Percentiles rank a stretch among this genome's conserved stretches.
These are phyloP conservation scores for Plasmodium knowlesi DNA, from an alignment of 169 alveolate genomes.

Conservation along the genomic window DNA sequence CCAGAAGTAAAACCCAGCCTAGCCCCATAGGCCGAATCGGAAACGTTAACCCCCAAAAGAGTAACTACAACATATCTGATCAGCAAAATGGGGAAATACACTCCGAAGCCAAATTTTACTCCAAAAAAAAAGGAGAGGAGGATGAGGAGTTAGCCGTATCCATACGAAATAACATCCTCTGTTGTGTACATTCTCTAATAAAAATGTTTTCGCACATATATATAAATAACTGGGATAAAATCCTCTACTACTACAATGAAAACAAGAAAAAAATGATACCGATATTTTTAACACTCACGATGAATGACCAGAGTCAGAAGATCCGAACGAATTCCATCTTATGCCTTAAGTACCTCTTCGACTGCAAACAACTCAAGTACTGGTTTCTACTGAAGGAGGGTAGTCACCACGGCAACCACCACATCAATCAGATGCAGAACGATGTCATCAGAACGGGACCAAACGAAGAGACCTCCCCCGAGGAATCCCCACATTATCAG, in stretches of 20 bases:
- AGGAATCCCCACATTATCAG: neutral
- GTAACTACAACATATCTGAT: neutral
- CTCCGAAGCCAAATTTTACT: neutral
- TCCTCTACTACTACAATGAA: conserved; percentile 69
- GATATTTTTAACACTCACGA: conserved; percentile 22
- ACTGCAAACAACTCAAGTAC: conserved; percentile 57
- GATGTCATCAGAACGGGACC: neutral
- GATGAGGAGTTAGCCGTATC: conserved; percentile 36
- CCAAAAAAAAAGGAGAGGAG: conserved; percentile 46
- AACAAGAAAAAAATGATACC: conserved; percentile 32
- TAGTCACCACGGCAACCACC: neutral
- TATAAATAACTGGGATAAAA: conserved; percentile 67
- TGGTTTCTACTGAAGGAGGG: conserved; percentile 37
- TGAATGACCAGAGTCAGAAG: conserved; percentile 41
- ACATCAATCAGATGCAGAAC: neutral
- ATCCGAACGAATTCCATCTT: conserved; percentile 40
- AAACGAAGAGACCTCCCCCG: neutral
- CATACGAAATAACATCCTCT: conserved; percentile 34
- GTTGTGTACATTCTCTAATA: conserved; percentile 46
- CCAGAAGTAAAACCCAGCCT: neutral
- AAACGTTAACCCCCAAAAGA: neutral
- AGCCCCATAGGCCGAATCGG: neutral
- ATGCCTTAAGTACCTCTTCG: conserved; percentile 66
- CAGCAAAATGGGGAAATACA: neutral
- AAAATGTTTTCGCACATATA: conserved; percentile 70